phyloP scores from a whole-genome alignment of 2,329 filamentous ascomycete species.

The Aspergillus floridensis region DNA sequence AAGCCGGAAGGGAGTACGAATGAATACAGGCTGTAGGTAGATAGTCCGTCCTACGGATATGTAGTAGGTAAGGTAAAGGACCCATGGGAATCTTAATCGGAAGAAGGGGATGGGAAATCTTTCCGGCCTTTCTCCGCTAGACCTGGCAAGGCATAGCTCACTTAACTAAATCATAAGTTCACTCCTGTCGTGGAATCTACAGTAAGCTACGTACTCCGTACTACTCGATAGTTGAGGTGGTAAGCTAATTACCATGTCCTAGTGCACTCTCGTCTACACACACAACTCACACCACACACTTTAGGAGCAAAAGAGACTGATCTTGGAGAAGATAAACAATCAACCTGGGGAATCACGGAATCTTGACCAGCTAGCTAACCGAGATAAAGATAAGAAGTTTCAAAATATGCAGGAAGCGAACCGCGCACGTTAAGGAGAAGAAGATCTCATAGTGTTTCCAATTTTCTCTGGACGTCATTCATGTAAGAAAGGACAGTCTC shows the following conservation, averaged over 20 bases:
- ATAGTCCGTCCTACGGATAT: too few relatives aligned
- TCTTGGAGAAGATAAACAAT: not conserved
- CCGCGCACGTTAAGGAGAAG: not conserved
- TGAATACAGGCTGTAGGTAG: too few relatives aligned
- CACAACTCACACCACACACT: too few relatives aligned
- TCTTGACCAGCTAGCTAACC: not conserved
- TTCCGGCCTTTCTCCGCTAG: not conserved
- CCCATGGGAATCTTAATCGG: not conserved
- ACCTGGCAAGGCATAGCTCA: not conserved
- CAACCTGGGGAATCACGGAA: not conserved
- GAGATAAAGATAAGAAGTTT: not conserved
- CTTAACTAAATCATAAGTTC: too few relatives aligned
- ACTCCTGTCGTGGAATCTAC: too few relatives aligned
- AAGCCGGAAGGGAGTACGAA: too few relatives aligned
- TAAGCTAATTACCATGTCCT: too few relatives aligned
- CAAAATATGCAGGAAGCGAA: not conserved
- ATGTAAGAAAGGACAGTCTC: conserved; percentile 6
- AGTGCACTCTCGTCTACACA: not conserved
- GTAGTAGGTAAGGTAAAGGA: too few relatives aligned
- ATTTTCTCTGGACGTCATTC: not conserved
- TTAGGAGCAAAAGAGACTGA: not conserved
- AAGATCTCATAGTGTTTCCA: not conserved
- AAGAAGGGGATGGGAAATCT: not conserved
- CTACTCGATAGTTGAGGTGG: too few relatives aligned
- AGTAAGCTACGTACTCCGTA: not conserved